Evolutionary conservation across 495 filamentous ascomycete genomes (phyloP), one percentile per base, ranked within the genome.

Genomic region (Penicillium pancosmium): DNA sequence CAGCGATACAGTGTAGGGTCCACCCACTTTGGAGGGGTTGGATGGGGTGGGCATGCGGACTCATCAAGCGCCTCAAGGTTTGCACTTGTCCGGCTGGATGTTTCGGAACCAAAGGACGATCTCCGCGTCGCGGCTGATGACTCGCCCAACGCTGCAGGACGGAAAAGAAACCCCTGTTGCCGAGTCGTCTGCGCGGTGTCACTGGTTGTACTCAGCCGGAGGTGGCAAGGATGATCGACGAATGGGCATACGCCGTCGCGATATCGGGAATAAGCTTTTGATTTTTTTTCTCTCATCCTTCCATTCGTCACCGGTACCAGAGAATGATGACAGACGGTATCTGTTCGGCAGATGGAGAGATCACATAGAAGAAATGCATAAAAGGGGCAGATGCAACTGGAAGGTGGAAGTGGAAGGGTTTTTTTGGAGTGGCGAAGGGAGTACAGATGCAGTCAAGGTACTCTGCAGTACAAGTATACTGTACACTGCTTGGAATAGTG

Each of bases 131-230:
- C 25, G 54, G 21, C 47, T 44, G 58, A 53, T 65, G 59, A 65
- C 63, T 65, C 63, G 63, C 55, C 60, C 46, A 36, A 25, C 12
- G 46, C 21, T 23, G 36, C 49, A 18, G 41, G 43, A 58, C 55
- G 50, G 50, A 57, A 53, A 54, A 40, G 48, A 33, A 43, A 44
- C 43, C 41, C 33, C 8, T 54, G 62, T 50, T 48, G 43, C 51
- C 50, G 38, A 55, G 40, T 31, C 49, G 16, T 2, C 49, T 51
- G 49, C 27, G 51, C 10, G 16, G 31, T 35, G 54, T 68, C 60
- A 65, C 62, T 68, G 66, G 65, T 47, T 56, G 40, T 41, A n/a
- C 34, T 57, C 62, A 60, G 55, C 54, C 54, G 57, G 19, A 21
- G 61, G 60, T 59, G 47, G 56, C 52, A 48, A 56, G 35, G 38